phyloP scores from a whole-genome alignment of 2,329 filamentous ascomycete genomes.

The Diplodia sapinea region DNA sequence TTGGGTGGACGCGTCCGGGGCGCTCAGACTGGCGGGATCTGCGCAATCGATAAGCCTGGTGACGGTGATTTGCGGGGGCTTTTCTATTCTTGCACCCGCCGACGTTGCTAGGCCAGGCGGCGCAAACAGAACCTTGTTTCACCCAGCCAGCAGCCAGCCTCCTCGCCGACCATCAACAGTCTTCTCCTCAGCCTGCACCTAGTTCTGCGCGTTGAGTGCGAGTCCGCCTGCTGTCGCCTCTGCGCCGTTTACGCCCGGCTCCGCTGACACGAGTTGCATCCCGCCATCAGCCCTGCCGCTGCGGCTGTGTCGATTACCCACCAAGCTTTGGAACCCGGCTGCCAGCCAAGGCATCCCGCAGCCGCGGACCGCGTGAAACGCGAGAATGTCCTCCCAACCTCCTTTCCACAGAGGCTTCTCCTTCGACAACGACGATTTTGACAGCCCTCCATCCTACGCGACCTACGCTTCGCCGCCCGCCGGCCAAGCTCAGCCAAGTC shows the following conservation, averaged over 20 bases:
- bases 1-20: not conserved
- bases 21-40: slow-evolving; percentile 15
- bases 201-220: not conserved
- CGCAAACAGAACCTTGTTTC: slow-evolving; percentile 18
- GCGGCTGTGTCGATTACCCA: slow-evolving; percentile 19
- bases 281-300: slow-evolving; percentile 19
- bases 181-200: not conserved
- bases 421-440: slow-evolving; percentile 27
- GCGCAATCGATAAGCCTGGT: slow-evolving; percentile 22
- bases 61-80: slow-evolving; percentile 20
- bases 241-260: too few relatives aligned
- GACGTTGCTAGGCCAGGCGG: slow-evolving; percentile 14
- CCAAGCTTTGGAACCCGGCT: slow-evolving; percentile 26
- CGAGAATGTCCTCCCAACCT: slow-evolving; percentile 29
- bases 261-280: not conserved
- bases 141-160: slow-evolving; percentile 1
- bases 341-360: slow-evolving; percentile 31
- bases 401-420: slow-evolving; percentile 27
- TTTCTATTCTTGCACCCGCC: slow-evolving; percentile 7
- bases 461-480: slow-evolving; percentile 5
- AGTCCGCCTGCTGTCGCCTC: not conserved
- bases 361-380: slow-evolving; percentile 27
- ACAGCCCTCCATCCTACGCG: slow-evolving; percentile 4
- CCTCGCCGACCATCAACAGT: too few relatives aligned
- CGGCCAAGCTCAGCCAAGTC: not conserved